These are phyloP conservation scores for Biscogniauxia marginata DNA, from an alignment of 2,329 filamentous ascomycete species.

Conservation along the genomic window DNA sequence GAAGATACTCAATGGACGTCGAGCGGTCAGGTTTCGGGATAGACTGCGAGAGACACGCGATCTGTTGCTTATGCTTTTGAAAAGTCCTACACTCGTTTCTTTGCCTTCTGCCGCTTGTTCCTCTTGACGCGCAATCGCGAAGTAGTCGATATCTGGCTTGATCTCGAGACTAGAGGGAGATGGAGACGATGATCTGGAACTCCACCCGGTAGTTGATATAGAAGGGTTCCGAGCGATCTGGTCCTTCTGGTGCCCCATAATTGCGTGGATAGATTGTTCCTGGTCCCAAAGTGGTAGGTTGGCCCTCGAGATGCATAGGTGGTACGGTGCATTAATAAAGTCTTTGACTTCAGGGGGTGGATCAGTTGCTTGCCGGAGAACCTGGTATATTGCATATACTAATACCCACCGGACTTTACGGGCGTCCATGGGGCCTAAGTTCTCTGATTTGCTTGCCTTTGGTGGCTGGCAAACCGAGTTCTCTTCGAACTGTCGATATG, in stretches of 20 bases:
- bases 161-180: constrained; percentile 37
- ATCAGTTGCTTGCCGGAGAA: constrained; percentile 62
- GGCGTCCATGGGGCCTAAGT: constrained; percentile 61
- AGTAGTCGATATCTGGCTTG: constrained; percentile 57
- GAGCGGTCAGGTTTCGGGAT: constrained; percentile 30
- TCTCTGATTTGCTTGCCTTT: constrained; percentile 56
- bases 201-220: constrained; percentile 7
- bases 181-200: constrained; percentile 8
- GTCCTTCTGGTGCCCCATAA: constrained; percentile 32
- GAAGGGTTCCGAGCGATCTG: constrained; percentile 21
- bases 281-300: constrained; percentile 48
- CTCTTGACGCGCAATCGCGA: constrained; percentile 42
- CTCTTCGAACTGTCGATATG: constrained; percentile 70
- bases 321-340: constrained; percentile 55
- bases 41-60: constrained; percentile 32
- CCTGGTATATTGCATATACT: constrained; percentile 71
- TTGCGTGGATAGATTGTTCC: constrained; percentile 25
- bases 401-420: constrained; percentile 78
- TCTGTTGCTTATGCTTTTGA: constrained; percentile 16
- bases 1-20: constrained; percentile 36
- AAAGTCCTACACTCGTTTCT: constrained; percentile 7
- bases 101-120: constrained; percentile 5
- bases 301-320: constrained; percentile 44
- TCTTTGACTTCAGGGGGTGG: constrained; percentile 62
- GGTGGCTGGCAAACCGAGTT: constrained; percentile 48